These are phyloP conservation scores for Quercus robur DNA, from an alignment of 306 rosid species.

Conservation along the genomic window DNA sequence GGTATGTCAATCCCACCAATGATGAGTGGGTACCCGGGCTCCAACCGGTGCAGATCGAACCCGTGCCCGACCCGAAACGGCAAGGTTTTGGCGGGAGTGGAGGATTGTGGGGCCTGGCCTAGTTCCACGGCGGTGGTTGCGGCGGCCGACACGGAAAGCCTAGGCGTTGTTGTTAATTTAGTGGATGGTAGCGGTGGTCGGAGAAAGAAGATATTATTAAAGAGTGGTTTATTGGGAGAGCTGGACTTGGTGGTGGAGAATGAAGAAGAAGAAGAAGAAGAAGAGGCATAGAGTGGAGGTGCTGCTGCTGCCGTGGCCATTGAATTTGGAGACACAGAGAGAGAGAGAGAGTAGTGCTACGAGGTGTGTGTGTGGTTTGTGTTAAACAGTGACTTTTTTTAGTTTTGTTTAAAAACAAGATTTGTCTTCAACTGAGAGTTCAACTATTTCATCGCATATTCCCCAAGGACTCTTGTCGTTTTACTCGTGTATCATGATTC, in stretches of 20 bases:
- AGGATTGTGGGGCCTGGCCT: conserved; percentile 27
- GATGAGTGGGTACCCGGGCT: conserved; percentile 87
- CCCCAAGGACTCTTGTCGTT: neutral
- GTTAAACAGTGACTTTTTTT: neutral
- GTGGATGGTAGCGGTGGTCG: neutral
- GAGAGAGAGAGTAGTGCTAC: neutral
- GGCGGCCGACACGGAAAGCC: conserved; percentile 24
- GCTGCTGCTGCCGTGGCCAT: conserved; percentile 46
- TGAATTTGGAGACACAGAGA: neutral
- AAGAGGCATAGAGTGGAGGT: conserved; percentile 29
- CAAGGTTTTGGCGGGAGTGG: conserved; percentile 48
- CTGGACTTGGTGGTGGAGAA: conserved; percentile 2
- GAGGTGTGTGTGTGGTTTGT: neutral
- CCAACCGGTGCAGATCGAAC: conserved; percentile 90
- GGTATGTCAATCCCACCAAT: conserved; percentile 92
- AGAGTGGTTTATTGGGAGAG: conserved; percentile 24
- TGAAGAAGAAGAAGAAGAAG: conserved; percentile 24
- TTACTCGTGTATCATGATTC: too few relatives aligned
- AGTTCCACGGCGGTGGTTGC: conserved; percentile 40
- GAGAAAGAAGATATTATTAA: conserved; percentile 25
- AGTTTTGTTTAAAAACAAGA: neutral
- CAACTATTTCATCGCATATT: neutral
- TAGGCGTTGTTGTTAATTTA: neutral
- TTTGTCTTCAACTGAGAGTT: neutral
- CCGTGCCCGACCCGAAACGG: conserved; percentile 96